These are phyloP conservation scores for Kazachstania psychrophila DNA, from an alignment of 805 yeast species.

Conservation along the genomic window DNA sequence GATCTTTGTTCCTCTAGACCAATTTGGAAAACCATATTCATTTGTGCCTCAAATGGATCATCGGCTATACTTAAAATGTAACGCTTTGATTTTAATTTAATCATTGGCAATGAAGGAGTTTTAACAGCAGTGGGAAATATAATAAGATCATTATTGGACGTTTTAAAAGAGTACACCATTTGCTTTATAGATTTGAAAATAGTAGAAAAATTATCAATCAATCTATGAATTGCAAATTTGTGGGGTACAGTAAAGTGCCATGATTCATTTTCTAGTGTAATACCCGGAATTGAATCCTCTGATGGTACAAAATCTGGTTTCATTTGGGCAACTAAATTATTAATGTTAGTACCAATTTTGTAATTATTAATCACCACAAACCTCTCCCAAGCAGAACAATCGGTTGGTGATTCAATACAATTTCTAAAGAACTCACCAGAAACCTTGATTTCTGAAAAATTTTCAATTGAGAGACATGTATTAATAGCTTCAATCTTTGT, in stretches of 20 bases:
- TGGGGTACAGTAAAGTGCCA: constrained; percentile 58
- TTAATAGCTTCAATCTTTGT: constrained; percentile 38
- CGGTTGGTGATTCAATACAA: constrained; percentile 45
- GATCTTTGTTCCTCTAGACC: constrained; percentile 58
- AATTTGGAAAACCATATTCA: constrained; percentile 53
- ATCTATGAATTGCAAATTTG: constrained; percentile 61
- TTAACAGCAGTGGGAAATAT: constrained; percentile 32
- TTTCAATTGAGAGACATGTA: constrained; percentile 14
- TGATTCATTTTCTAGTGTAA: constrained; percentile 32
- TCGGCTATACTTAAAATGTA: constrained; percentile 66
- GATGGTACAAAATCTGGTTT: constrained; percentile 7
- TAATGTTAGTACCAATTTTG: constrained; percentile 19
- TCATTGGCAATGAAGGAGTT: constrained; percentile 45
- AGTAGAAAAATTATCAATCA: constrained; percentile 72
- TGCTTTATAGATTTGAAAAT: constrained; percentile 59
- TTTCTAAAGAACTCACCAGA: constrained; percentile 33
- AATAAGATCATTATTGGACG: constrained; percentile 31
- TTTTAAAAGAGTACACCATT: constrained; percentile 40
- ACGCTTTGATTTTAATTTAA: constrained; percentile 46
- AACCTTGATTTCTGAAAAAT: constrained; percentile 17
- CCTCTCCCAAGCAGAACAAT: constrained; percentile 41
- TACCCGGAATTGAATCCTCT: constrained; percentile 27
- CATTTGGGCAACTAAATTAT: constrained; percentile 25
- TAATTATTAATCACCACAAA: constrained; percentile 35
- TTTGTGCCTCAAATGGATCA: constrained; percentile 79